These are phyloP conservation scores for Eucalyptus polybractea DNA, from an alignment of 345 rosid species.

Conservation along the genomic window DNA sequence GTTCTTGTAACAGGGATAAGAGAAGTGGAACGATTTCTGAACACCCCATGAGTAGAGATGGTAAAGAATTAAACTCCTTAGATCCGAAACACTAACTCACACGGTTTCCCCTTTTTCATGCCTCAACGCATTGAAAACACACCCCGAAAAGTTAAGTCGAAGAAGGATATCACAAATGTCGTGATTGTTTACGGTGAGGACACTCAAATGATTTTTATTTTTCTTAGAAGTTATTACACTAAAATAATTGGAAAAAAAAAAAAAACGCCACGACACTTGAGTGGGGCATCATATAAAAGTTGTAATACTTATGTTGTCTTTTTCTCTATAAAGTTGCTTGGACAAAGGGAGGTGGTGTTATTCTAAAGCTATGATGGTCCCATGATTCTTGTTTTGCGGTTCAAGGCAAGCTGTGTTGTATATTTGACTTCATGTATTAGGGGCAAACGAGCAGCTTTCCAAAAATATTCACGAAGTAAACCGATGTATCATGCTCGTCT, in stretches of 20 bases:
- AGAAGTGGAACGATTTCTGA: not conserved
- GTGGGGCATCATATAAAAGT: fast-evolving
- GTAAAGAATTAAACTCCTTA: not conserved
- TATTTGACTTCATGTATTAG: not conserved
- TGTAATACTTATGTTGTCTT: not conserved
- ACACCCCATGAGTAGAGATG: not conserved
- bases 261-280: fast-evolving
- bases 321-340: not conserved
- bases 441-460: not conserved
- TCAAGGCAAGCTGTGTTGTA: not conserved
- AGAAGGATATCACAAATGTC: not conserved
- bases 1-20: not conserved
- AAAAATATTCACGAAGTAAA: not conserved
- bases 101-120: not conserved
- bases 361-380: not conserved
- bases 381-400: not conserved
- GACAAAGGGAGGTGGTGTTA: not conserved
- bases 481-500: not conserved
- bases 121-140: not conserved
- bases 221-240: not conserved
- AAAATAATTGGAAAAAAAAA: too few relatives aligned
- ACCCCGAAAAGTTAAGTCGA: not conserved
- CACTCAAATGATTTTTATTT: fast-evolving
- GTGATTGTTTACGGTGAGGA: too few relatives aligned
- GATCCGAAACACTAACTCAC: not conserved